Base-by-base conservation (phyloP, 352 stramenopile species). In the Elongisporangium anandrum region DNA sequence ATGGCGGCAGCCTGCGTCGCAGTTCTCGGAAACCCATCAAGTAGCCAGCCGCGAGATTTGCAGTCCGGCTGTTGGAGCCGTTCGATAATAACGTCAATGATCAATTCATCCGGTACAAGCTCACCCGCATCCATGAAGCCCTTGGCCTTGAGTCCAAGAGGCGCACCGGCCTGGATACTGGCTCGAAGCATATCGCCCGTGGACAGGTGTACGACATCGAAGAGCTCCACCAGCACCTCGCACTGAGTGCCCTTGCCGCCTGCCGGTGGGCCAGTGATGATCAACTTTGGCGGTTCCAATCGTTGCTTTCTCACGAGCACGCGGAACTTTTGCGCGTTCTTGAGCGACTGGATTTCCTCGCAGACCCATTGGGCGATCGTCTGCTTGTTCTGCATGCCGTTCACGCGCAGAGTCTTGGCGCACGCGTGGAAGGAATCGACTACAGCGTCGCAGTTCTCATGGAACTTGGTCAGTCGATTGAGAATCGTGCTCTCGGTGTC, bases 191-290 rank as follows among this genome's bases (percentile, higher is more conserved):
- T 97, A 60, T 98, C 93, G 0, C 94, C 94, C 23, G 91, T 97
- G 23, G 85, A 96, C 8, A 98, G 64, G 70, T 98, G 94, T 17
- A 98, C 84, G 3, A 98, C 79, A 57, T 89, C 87, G 57, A 95
- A 94, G 29, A 84, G 76, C 3, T 82, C 72, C n/a, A 85, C 84
- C 20, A 98, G 92, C 22, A 90, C 53, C 64, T 97, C 90, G 67
- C 95, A 98, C 69, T 98, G 93, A 20, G 94, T 98, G 16, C 95
- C 95, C 73, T 98, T 98, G 47, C 94, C 95, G 16, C 79, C 88
- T 0, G 94, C 95, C 0, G 96, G 94, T 23, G 93, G 90, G 39
- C 95, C 96, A 1, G 85, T 79, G 54, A 97, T 97, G 51, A 98
- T 91, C 24, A 97, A 59, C 56, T 75, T 81, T 0, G 66, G 73